Evolutionary conservation across 176 grass and related monocot species (phyloP).

Genomic region (Hsuehochloa calcarea): DNA sequence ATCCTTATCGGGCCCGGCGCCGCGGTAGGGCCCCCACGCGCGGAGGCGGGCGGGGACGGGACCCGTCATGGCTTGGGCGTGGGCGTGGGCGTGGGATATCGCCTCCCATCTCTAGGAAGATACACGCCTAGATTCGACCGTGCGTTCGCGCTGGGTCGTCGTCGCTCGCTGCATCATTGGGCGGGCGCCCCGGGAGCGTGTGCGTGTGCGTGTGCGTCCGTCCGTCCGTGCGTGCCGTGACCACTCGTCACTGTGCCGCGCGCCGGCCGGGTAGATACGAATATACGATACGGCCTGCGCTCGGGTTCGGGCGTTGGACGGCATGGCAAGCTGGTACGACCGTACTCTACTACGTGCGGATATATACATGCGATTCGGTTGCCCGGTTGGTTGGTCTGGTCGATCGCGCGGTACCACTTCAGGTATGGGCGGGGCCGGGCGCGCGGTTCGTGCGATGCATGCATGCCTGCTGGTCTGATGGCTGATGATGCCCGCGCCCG

Average conservation of each 20-base stretch:
- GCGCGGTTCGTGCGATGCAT: not conserved
- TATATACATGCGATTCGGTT: not conserved
- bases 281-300: too few species aligned
- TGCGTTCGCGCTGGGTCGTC: too few species aligned
- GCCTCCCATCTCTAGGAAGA: slow-evolving; percentile 6
- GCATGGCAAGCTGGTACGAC: not conserved
- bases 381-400: not conserved
- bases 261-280: not conserved
- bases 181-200: not conserved
- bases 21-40: not conserved
- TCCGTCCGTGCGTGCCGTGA: not conserved
- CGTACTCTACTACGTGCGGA: not conserved
- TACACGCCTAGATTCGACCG: slow-evolving; percentile 16
- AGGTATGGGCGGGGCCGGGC: not conserved
- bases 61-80: not conserved
- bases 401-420: not conserved
- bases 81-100: not conserved
- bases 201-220: too few species aligned
- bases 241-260: not conserved
- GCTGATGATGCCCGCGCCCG: not conserved
- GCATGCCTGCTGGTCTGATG: not conserved
- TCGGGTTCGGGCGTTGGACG: not conserved
- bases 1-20: not conserved
- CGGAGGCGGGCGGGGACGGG: not conserved
- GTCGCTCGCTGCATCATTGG: not conserved